Base-by-base conservation (phyloP, 495 filamentous ascomycete genomes). In the Pyrenula massariospora region DNA sequence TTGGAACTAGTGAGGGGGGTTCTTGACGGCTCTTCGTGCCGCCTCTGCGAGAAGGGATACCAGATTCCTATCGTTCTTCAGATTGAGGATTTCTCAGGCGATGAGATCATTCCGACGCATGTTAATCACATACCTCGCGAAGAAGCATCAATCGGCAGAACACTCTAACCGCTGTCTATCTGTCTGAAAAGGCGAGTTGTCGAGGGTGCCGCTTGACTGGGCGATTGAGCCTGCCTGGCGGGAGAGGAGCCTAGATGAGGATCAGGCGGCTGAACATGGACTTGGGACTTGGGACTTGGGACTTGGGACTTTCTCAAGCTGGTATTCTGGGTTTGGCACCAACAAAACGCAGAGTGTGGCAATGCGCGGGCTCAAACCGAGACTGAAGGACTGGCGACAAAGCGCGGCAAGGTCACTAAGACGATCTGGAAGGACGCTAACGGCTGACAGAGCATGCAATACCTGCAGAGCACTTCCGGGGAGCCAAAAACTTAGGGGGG, bases 1-100 rank as follows among this genome's bases (percentile, higher is more conserved):
- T 60, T 62, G 56, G 60, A 63, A 59, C 54, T 60, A 64, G 54
- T 61, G 54, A 61, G n/a, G n/a, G n/a, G n/a, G n/a, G n/a, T n/a
- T n/a, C n/a, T n/a, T n/a, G n/a, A n/a, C n/a, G n/a, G n/a, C n/a
- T n/a, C n/a, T n/a, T n/a, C n/a, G n/a, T n/a, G n/a, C n/a, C n/a
- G n/a, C n/a, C n/a, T n/a, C n/a, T n/a, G n/a, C n/a, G n/a, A n/a
- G n/a, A n/a, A n/a, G n/a, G n/a, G n/a, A n/a, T n/a, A n/a, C n/a
- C n/a, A n/a, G n/a, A n/a, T n/a, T n/a, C n/a, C n/a, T n/a, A 56
- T 57, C 22, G 60, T 57, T 55, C 56, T 53, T 24, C 10, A 54
- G 5, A 53, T 19, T n/a, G 59, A 62, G 54, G 61, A 48, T 52
- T 19, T 50, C 66, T 42, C 31, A 8, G 15, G 5, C 31, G 31